phyloP scores from a whole-genome alignment of 1,139 yeast genomes.

The Saccharomyces hybrid region DNA sequence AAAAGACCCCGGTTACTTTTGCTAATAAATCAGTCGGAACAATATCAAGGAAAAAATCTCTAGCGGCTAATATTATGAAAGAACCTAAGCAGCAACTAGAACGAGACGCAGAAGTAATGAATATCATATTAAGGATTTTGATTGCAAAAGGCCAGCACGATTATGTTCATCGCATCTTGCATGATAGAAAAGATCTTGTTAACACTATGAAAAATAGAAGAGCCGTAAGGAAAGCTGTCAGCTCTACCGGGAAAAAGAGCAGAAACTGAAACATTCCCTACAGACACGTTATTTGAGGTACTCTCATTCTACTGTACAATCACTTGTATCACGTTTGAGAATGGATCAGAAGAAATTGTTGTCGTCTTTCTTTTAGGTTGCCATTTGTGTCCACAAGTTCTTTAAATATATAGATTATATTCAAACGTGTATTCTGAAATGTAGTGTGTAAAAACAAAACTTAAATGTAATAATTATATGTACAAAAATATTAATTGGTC shows the following conservation, averaged over 20 bases:
- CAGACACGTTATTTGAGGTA: too few relatives aligned
- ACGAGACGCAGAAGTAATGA: constrained; percentile 37
- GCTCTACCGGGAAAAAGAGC: background rate
- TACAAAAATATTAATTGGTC: too few relatives aligned
- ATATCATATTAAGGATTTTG: constrained; percentile 57
- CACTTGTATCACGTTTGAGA: too few relatives aligned
- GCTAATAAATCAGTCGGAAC: background rate
- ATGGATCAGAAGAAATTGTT: too few relatives aligned
- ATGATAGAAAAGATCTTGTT: constrained; percentile 54
- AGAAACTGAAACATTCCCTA: too few relatives aligned
- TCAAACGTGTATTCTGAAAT: too few relatives aligned
- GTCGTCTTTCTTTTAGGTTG: too few relatives aligned
- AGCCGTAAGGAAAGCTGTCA: background rate
- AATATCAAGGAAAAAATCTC: background rate
- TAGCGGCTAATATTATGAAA: background rate
- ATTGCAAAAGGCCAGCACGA: constrained; percentile 38
- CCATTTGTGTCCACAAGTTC: too few relatives aligned
- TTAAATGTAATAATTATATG: too few relatives aligned
- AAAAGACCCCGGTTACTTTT: constrained; percentile 4
- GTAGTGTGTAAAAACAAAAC: too few relatives aligned
- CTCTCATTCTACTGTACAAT: too few relatives aligned
- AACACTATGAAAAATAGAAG: constrained; percentile 60
- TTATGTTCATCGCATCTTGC: constrained; percentile 48
- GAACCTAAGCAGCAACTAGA: background rate
- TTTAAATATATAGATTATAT: too few relatives aligned